phyloP scores from a whole-genome alignment of 441 rosid genomes.

The Capsella rubella region DNA sequence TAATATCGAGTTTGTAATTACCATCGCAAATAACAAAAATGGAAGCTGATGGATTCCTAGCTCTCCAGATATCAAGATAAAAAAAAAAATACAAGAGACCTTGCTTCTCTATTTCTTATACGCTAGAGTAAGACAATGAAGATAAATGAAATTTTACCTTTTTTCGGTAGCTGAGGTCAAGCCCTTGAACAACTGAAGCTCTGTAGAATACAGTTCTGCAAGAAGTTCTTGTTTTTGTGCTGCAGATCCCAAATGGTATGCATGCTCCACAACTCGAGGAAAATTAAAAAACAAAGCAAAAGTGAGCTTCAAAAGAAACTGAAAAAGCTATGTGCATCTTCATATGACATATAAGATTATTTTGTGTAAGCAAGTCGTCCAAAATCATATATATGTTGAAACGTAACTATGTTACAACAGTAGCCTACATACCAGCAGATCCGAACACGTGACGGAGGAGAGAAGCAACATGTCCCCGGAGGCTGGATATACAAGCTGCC shows the following conservation, averaged over 20 bases:
- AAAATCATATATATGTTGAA: conserved; percentile 15
- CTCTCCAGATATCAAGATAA: conserved; percentile 8
- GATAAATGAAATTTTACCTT: conserved; percentile 56
- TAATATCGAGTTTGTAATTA: conserved; percentile 8
- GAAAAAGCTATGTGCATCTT: conserved; percentile 19
- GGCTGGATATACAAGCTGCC: conserved; percentile 69
- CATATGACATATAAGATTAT: background rate
- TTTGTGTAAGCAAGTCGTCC: conserved; percentile 1
- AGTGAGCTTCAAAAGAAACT: conserved; percentile 26
- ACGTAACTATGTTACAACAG: conserved; percentile 7
- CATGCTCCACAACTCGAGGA: conserved; percentile 79
- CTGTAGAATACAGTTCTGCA: conserved; percentile 84
- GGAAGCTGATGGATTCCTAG: background rate
- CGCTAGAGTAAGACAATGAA: conserved; percentile 22
- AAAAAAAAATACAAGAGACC: conserved; percentile 1
- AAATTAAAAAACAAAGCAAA: conserved; percentile 8
- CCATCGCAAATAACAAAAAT: conserved; percentile 5
- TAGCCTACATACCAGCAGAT: conserved; percentile 72
- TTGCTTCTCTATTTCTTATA: conserved; percentile 2
- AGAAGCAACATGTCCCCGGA: conserved; percentile 81
- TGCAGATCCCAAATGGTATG: conserved; percentile 77
- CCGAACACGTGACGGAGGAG: conserved; percentile 95
- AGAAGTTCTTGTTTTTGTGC: conserved; percentile 91
- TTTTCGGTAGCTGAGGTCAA: conserved; percentile 65
- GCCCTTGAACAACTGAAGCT: conserved; percentile 88